These are phyloP conservation scores for Cystobasidium pallidum DNA, from an alignment of 1,284 basidiomycete species.

Conservation along the genomic window DNA sequence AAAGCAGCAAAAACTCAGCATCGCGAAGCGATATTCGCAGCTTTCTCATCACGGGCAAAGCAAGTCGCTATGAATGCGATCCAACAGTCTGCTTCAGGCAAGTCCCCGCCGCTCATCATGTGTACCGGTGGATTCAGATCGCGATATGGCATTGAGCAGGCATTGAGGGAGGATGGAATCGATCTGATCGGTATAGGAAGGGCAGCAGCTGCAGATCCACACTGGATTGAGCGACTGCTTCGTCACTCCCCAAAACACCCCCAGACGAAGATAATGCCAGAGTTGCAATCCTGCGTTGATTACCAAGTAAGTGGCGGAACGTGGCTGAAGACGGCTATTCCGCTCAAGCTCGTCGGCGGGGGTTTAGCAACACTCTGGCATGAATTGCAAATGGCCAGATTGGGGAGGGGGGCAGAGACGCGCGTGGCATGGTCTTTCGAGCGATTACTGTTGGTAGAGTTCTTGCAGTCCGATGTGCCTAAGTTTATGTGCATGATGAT, in stretches of 20 bases:
- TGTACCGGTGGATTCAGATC: conserved; percentile 79
- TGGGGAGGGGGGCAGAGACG: conserved; percentile 40
- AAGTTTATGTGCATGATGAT: background rate
- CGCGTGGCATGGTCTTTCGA: conserved; percentile 11
- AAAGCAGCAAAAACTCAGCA: conserved; percentile 51
- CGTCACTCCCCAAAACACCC: conserved; percentile 26
- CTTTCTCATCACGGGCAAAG: conserved; percentile 54
- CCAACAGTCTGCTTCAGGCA: conserved; percentile 24
- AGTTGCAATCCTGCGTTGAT: conserved; percentile 44
- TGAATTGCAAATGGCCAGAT: conserved; percentile 47
- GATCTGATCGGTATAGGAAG: conserved; percentile 79
- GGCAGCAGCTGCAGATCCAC: conserved; percentile 67
- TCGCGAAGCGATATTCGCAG: conserved; percentile 60
- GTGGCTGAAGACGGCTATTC: conserved; percentile 47
- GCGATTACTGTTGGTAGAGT: conserved; percentile 13
- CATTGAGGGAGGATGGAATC: conserved; percentile 58
- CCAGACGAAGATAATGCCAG: conserved; percentile 28
- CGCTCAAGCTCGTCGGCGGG: conserved; percentile 54
- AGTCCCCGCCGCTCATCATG: conserved; percentile 65
- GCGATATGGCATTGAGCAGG: conserved; percentile 64
- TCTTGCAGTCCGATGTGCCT: background rate
- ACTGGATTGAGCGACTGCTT: conserved; percentile 61
- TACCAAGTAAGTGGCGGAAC: conserved; percentile 52
- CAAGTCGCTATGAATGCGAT: conserved; percentile 45
- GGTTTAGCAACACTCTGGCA: conserved; percentile 53